phyloP scores from a whole-genome alignment of 106 monocot genomes.

The Iris macrosiphon region DNA sequence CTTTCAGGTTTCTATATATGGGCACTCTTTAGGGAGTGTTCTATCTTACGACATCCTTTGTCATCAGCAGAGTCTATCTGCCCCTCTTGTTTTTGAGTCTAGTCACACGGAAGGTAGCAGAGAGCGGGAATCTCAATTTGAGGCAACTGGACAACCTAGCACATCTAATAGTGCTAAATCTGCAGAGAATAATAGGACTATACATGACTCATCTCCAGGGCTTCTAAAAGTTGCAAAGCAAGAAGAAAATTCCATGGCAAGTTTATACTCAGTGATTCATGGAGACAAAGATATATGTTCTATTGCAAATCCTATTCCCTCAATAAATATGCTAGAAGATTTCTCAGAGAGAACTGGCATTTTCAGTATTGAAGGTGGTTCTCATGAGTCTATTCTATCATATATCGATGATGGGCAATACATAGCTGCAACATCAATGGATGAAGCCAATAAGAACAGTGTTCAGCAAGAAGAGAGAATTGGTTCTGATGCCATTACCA shows the following conservation, averaged over 20 bases:
- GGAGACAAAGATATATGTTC: conserved; percentile 6
- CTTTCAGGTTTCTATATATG: conserved; percentile 91
- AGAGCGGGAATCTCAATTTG: conserved; percentile 16
- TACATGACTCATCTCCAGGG: conserved; percentile 10
- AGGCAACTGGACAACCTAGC: conserved; percentile 2
- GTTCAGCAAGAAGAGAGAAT: neutral
- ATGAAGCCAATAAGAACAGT: neutral
- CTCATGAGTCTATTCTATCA: neutral
- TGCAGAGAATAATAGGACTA: conserved; percentile 3
- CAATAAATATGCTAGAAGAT: neutral
- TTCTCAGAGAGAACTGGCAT: conserved; percentile 5
- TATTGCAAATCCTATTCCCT: conserved; percentile 8
- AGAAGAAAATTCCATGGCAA: neutral
- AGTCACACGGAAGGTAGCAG: conserved; percentile 12
- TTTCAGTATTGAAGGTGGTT: conserved; percentile 3
- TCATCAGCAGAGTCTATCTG: conserved; percentile 56
- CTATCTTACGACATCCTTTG: conserved; percentile 98
- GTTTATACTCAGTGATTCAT: neutral
- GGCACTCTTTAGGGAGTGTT: conserved; percentile 97
- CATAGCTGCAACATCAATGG: neutral
- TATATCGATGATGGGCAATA: conserved; percentile 4
- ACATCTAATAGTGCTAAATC: neutral
- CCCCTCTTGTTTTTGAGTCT: conserved; percentile 33
- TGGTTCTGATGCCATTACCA: neutral
- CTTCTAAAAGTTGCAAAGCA: neutral